Percentiles rank a stretch among this genome's conserved stretches.
Evolutionary conservation across 1,284 basidiomycete genomes (phyloP).

Genomic region (Marasmius oreades): DNA sequence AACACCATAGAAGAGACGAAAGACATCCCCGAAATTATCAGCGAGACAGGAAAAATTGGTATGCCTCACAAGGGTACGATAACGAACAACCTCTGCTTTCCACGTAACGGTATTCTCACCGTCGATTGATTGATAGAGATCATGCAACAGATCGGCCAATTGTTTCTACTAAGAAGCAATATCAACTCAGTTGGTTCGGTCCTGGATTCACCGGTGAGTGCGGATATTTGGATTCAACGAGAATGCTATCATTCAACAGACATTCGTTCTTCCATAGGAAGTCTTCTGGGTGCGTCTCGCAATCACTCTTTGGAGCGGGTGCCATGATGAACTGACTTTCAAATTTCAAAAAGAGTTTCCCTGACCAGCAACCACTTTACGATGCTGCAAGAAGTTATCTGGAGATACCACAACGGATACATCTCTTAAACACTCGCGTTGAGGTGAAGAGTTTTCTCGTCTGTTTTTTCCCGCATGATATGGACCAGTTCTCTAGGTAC

Average conservation of each 20-base stretch:
- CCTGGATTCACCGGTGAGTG: constrained; percentile 84
- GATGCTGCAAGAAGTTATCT: constrained; percentile 91
- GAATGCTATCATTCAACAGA: constrained; percentile 33
- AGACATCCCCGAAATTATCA: constrained; percentile 91
- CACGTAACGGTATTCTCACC: constrained; percentile 1
- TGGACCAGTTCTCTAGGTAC: constrained; percentile 49
- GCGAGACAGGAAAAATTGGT: constrained; percentile 92
- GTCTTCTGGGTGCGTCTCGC: constrained; percentile 14
- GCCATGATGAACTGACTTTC: constrained; percentile 7
- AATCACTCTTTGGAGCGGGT: constrained; percentile 4
- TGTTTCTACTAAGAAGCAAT: constrained; percentile 92
- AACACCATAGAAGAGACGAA: constrained; percentile 96
- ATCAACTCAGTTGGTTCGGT: constrained; percentile 96
- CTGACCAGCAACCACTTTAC: constrained; percentile 94
- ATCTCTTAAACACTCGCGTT: constrained; percentile 90
- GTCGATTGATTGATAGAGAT: constrained; percentile 58
- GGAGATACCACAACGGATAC: constrained; percentile 92
- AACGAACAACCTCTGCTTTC: constrained; percentile 3
- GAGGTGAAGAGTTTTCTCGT: constrained; percentile 53
- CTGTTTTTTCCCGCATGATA: not conserved
- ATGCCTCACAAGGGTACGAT: constrained; percentile 72
- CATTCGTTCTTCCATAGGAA: constrained; percentile 69
- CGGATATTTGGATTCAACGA: constrained; percentile 2
- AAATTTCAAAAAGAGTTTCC: constrained; percentile 69
- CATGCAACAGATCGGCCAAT: constrained; percentile 95